Evolutionary conservation across 2,329 filamentous ascomycete genomes (phyloP).

Genomic region (Cladorrhinum sp.): DNA sequence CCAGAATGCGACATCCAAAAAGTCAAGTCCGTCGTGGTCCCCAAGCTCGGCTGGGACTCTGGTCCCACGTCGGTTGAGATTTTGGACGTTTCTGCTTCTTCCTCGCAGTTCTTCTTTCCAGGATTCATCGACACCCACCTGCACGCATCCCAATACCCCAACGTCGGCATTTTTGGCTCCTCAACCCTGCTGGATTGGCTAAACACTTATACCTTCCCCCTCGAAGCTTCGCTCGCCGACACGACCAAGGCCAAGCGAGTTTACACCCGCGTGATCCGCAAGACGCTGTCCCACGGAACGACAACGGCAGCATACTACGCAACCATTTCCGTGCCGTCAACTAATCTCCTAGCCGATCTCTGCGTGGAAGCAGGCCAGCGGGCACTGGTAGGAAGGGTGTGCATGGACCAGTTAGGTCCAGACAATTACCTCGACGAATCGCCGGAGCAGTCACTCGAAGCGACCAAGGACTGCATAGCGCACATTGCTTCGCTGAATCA

Average conservation of each 20-base stretch:
- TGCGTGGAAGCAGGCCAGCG: conserved; percentile 79
- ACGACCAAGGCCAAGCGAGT: conserved; percentile 62
- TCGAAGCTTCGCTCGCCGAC: conserved; percentile 73
- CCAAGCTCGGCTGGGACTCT: conserved; percentile 45
- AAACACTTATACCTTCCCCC: conserved; percentile 88
- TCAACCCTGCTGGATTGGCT: conserved; percentile 92
- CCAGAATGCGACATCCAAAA: conserved; percentile 32
- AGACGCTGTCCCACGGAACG: conserved; percentile 84
- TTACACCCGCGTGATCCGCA: conserved; percentile 73
- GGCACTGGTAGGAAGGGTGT: conserved; percentile 89
- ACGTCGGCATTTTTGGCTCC: conserved; percentile 89
- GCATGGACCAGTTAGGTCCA: conserved; percentile 82
- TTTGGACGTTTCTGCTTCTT: not conserved
- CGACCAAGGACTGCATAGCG: conserved; percentile 58
- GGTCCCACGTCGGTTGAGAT: conserved; percentile 10
- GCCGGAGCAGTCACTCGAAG: conserved; percentile 52
- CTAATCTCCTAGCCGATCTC: conserved; percentile 85
- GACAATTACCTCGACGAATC: conserved; percentile 76
- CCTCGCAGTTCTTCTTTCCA: conserved; percentile 71
- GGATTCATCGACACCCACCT: conserved; percentile 92
- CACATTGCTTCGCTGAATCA: conserved; percentile 71
- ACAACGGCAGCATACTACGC: conserved; percentile 95
- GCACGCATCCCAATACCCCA: conserved; percentile 93
- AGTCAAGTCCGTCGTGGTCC: conserved; percentile 36
- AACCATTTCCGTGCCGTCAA: conserved; percentile 79